These are phyloP conservation scores for Boletus subcaerulescens DNA, from an alignment of 768 basidiomycete genomes.

Conservation along the genomic window DNA sequence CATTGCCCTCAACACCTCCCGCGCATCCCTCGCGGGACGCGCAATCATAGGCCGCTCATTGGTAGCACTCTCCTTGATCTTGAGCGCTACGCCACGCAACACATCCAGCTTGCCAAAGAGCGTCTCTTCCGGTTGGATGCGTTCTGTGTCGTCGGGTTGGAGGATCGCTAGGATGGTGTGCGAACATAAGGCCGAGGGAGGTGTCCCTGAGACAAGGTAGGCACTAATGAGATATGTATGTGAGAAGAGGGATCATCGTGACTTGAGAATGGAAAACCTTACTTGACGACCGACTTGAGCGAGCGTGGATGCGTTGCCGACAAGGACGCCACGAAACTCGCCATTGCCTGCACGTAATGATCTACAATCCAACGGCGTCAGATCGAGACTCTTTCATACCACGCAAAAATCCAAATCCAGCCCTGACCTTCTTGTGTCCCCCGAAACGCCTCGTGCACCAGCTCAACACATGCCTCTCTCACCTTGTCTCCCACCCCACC, in stretches of 20 bases:
- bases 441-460: constrained; percentile 77
- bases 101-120: constrained; percentile 65
- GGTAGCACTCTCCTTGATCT: constrained; percentile 64
- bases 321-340: constrained; percentile 59
- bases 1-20: constrained; percentile 57
- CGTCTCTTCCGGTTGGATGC: constrained; percentile 29
- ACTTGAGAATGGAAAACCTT: constrained; percentile 25
- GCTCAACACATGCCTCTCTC: constrained; percentile 66
- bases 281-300: constrained; percentile 68
- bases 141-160: constrained; percentile 40
- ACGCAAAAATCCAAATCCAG: not conserved
- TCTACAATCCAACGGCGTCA: constrained; percentile 40
- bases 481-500: constrained; percentile 77
- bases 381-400: too few relatives aligned
- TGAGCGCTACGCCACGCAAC: constrained; percentile 64
- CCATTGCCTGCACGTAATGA: constrained; percentile 64
- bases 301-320: constrained; percentile 58
- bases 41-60: constrained; percentile 71
- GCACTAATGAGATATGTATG: constrained; percentile 36
- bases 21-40: constrained; percentile 78
- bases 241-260: not conserved
- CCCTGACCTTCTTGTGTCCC: constrained; percentile 63
- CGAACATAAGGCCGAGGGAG: constrained; percentile 60
- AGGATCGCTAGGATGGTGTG: constrained; percentile 59
- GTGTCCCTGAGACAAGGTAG: constrained; percentile 65